Conservation (phyloP, 225 moss, liverwort and hornwort species). For the Asterella californica region DNA sequence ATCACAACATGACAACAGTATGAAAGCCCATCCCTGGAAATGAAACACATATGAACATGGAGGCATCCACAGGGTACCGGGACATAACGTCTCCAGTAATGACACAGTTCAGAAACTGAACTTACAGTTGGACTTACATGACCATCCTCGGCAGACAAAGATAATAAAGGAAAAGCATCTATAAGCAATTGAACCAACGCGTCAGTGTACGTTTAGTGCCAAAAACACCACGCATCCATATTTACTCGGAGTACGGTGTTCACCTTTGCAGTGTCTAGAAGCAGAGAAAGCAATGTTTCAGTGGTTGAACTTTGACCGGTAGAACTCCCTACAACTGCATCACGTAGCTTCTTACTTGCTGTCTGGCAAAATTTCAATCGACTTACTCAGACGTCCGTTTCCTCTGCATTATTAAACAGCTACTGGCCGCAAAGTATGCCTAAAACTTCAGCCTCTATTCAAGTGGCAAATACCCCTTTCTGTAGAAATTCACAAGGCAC, state of each 20-base stretch:
- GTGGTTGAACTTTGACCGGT: constrained; percentile 33
- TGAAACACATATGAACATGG: no score
- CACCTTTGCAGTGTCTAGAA: constrained; percentile 77
- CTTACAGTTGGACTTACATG: no score
- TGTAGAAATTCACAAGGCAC: no score
- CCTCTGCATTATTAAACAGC: not conserved
- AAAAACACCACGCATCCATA: not conserved
- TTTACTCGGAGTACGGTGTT: not conserved
- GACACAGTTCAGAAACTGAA: no score
- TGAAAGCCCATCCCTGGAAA: no score
- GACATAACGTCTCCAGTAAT: no score
- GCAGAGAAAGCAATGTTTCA: constrained; percentile 73
- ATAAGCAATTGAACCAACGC: not conserved
- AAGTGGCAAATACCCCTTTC: not conserved
- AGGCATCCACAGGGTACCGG: no score
- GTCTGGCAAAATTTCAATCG: constrained; percentile 34
- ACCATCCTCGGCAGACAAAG: no score
- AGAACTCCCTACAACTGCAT: constrained; percentile 49
- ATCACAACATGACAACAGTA: no score
- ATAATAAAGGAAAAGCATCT: no score
- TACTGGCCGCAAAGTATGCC: not conserved
- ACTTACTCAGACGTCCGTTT: not conserved
- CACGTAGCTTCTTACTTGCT: constrained; percentile 74
- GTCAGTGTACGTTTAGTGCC: not conserved
- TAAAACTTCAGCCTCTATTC: not conserved